Percentiles rank a stretch among this genome's conserved stretches.
Evolutionary conservation across 345 rosid genomes (phyloP).

Genomic region (Reutealis trisperma): DNA sequence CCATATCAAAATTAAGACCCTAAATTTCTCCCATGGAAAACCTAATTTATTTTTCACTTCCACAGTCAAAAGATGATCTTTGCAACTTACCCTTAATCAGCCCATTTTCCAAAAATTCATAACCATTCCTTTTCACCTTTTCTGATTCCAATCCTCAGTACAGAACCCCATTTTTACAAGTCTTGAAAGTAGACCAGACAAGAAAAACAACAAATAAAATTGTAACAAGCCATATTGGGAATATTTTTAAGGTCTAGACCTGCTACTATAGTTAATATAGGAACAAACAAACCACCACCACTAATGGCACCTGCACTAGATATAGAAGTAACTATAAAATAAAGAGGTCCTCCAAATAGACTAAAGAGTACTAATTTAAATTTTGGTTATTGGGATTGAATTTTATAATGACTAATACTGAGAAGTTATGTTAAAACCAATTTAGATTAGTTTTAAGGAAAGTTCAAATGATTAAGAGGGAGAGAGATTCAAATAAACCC

Average conservation of each 20-base stretch:
- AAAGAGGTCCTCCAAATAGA: constrained; percentile 49
- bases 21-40: constrained; percentile 73
- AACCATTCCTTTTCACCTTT: constrained; percentile 29
- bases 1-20: constrained; percentile 68
- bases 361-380: constrained; percentile 41
- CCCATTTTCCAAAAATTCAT: constrained; percentile 44
- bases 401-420: constrained; percentile 26
- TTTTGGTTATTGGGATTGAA: constrained; percentile 28
- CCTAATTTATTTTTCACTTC: constrained; percentile 22
- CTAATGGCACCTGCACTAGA: constrained; percentile 96
- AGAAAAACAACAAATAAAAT: constrained; percentile 64
- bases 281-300: constrained; percentile 85
- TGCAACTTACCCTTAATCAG: constrained; percentile 19
- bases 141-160: constrained; percentile 70
- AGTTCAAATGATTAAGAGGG: constrained; percentile 18
- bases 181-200: constrained; percentile 76
- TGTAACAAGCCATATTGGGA: constrained; percentile 90
- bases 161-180: constrained; percentile 61
- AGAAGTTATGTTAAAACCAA: constrained; percentile 26
- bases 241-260: constrained; percentile 73
- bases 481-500: no score
- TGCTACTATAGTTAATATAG: constrained; percentile 65
- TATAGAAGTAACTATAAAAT: constrained; percentile 69
- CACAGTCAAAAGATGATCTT: constrained; percentile 46
- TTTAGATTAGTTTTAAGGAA: constrained; percentile 14